Evolutionary conservation across 1,284 basidiomycete species (phyloP).

Genomic region (Athelia psychrophila): DNA sequence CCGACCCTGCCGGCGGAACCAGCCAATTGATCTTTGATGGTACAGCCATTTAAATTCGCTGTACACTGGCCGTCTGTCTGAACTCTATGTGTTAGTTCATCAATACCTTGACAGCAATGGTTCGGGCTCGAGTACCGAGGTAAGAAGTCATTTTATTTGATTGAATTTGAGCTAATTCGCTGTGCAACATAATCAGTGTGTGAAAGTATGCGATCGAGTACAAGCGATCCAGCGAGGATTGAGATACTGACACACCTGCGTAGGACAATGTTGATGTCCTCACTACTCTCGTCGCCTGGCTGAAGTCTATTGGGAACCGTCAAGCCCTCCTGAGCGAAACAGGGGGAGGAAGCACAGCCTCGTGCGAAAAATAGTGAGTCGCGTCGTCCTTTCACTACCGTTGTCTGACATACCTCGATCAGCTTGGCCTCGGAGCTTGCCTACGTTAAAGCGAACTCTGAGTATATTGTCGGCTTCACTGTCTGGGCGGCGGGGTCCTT

Average conservation of each 20-base stretch:
- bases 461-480: constrained; percentile 46
- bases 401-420: background rate
- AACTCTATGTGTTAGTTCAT: constrained; percentile 36
- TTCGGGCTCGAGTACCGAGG: constrained; percentile 39
- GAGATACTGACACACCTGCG: too few species aligned
- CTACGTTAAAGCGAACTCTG: constrained; percentile 44
- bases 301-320: constrained; percentile 46
- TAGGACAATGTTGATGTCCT: constrained; percentile 45
- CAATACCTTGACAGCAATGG: constrained; percentile 62
- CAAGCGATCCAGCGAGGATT: background rate
- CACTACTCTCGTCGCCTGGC: constrained; percentile 41
- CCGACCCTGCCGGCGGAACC: constrained; percentile 47
- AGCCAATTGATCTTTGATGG: constrained; percentile 56
- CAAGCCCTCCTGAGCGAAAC: constrained; percentile 59
- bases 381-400: background rate
- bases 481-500: constrained; percentile 40
- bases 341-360: constrained; percentile 52
- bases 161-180: too few species aligned
- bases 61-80: too few species aligned
- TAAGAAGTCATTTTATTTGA: too few species aligned
- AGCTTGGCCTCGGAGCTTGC: constrained; percentile 43
- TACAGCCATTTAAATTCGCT: constrained; percentile 10
- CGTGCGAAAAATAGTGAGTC: constrained; percentile 42
- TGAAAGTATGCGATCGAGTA: background rate
- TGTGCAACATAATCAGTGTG: too few species aligned